These are phyloP conservation scores for Trichoderma gracile DNA, from an alignment of 2,329 filamentous ascomycete species.

Conservation along the genomic window DNA sequence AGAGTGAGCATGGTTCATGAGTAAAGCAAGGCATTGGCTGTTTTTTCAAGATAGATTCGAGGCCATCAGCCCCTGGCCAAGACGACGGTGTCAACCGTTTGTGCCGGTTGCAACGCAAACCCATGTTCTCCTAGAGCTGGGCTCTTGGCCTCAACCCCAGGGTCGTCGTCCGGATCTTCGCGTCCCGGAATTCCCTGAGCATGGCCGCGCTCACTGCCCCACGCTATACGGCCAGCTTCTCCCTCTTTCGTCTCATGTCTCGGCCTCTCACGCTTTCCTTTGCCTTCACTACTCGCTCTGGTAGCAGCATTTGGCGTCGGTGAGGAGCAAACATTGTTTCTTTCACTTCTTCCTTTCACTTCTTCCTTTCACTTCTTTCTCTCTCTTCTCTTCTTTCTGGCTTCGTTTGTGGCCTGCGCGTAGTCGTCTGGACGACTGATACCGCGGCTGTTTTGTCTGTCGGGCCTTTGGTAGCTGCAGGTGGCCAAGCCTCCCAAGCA, in stretches of 20 bases:
- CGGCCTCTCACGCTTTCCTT: not conserved
- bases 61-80: slow-evolving; percentile 1
- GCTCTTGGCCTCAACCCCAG: not conserved
- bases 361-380: not conserved
- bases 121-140: slow-evolving; percentile 4
- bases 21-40: not conserved
- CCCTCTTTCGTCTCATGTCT: not conserved
- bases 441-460: not conserved
- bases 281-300: slow-evolving; percentile 21
- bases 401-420: not conserved
- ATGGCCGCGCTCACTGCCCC: slow-evolving; percentile 2
- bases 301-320: slow-evolving; percentile 14
- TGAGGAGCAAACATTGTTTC: slow-evolving; percentile 4
- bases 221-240: slow-evolving; percentile 1
- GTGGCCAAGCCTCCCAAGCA: not conserved
- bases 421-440: slow-evolving; percentile 24
- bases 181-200: slow-evolving; percentile 4
- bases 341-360: not conserved
- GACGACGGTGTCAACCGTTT: slow-evolving; percentile 18
- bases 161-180: slow-evolving; percentile 13
- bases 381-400: not conserved
- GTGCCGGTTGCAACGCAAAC: slow-evolving; percentile 15
- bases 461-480: not conserved
- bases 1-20: not conserved
- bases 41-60: not conserved